Evolutionary conservation across 352 stramenopile species (phyloP).

Genomic region (Lagenidium sp.): DNA sequence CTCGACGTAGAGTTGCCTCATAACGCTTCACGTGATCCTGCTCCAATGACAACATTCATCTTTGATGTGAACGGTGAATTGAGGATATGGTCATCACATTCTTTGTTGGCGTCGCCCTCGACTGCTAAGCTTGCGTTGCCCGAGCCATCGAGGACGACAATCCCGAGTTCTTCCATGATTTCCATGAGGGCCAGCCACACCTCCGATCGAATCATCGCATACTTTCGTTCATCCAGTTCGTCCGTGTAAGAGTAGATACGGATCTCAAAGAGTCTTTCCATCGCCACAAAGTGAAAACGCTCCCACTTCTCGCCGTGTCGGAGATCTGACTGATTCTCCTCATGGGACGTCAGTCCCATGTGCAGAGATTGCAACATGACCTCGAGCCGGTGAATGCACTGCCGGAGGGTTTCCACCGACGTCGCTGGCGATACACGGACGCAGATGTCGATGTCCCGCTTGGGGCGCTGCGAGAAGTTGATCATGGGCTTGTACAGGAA

Average conservation of each 20-base stretch:
- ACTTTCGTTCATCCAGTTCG: slow-evolving; percentile 79
- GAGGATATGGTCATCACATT: too few relatives aligned
- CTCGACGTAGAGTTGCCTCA: too few relatives aligned
- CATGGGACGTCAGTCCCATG: slow-evolving; percentile 78
- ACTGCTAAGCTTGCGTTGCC: too few relatives aligned
- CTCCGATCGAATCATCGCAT: slow-evolving; percentile 85
- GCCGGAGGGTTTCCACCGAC: slow-evolving; percentile 44
- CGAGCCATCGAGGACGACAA: slow-evolving; percentile 52
- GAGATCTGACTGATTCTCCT: slow-evolving; percentile 76
- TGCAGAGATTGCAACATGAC: slow-evolving; percentile 79
- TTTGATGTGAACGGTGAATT: slow-evolving; percentile 44
- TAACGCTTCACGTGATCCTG: slow-evolving; percentile 30
- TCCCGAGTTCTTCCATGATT: slow-evolving; percentile 78
- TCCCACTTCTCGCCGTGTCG: slow-evolving; percentile 77
- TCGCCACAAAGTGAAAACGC: slow-evolving; percentile 79
- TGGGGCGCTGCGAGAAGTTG: slow-evolving; percentile 80
- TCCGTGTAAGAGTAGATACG: slow-evolving; percentile 85
- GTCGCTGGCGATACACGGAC: slow-evolving; percentile 50
- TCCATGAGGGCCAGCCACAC: slow-evolving; percentile 85
- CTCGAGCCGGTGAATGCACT: slow-evolving; percentile 51
- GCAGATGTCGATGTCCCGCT: slow-evolving; percentile 71
- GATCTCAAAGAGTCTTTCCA: slow-evolving; percentile 79
- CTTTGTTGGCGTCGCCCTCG: too few relatives aligned
- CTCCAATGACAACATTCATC: slow-evolving; percentile 48
- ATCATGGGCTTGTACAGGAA: slow-evolving; percentile 89